Evolutionary conservation across 2,329 filamentous ascomycete species (phyloP).

Genomic region (Rhynchosporium graminicola): DNA sequence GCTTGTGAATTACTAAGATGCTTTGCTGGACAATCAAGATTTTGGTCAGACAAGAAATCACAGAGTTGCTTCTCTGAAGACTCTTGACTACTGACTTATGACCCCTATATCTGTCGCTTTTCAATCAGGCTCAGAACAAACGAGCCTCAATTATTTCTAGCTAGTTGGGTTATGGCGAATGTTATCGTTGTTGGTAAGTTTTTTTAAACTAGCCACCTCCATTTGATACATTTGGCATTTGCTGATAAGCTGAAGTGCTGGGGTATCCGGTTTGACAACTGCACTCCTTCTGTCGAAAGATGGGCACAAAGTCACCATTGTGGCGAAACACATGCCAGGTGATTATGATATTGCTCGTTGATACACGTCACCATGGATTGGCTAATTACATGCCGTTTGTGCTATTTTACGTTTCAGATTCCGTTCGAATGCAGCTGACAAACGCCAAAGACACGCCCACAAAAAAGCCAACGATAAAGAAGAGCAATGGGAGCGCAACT

Average conservation of each 20-base stretch:
- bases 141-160: not conserved
- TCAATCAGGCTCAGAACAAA: not conserved
- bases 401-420: not conserved
- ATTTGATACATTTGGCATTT: not conserved
- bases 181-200: conserved; percentile 44
- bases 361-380: conserved; percentile 88
- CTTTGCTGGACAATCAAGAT: too few relatives aligned
- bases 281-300: conserved; percentile 62
- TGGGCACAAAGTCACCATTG: conserved; percentile 63
- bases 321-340: conserved; percentile 88
- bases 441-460: not conserved
- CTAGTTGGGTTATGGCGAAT: conserved; percentile 35
- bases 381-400: conserved; percentile 73
- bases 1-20: not conserved
- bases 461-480: conserved; percentile 8
- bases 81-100: too few relatives aligned
- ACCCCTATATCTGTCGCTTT: too few relatives aligned
- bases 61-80: too few relatives aligned
- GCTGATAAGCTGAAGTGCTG: conserved; percentile 50
- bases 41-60: too few relatives aligned
- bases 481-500: conserved; percentile 57
- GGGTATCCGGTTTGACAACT: conserved; percentile 65
- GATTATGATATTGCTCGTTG: conserved; percentile 76
- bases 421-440: not conserved
- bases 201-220: not conserved